Percentiles rank a stretch among this genome's conserved stretches.
Evolutionary conservation across 805 yeast genomes (phyloP).

Genomic region (Sugiyamaella marilandica): DNA sequence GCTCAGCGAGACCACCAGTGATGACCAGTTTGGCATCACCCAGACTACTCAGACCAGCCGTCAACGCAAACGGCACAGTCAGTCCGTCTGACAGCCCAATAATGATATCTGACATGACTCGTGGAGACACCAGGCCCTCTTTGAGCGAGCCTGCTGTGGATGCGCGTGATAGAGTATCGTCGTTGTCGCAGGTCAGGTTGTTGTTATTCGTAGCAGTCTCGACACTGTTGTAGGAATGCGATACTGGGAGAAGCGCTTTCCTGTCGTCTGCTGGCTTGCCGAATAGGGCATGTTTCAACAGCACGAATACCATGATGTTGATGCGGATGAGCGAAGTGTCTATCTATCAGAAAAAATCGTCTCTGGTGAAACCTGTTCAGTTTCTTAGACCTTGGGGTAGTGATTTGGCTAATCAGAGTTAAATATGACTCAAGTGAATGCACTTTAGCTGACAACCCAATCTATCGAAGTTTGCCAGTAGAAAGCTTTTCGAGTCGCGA

Average conservation of each 20-base stretch:
- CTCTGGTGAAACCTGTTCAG: too few relatives aligned
- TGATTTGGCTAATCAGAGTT: too few relatives aligned
- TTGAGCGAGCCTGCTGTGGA: slow-evolving; percentile 14
- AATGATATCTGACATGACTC: slow-evolving; percentile 89
- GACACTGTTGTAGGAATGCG: slow-evolving; percentile 22
- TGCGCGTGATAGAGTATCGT: slow-evolving; percentile 15
- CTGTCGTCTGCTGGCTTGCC: slow-evolving; percentile 21
- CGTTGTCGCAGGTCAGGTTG: slow-evolving; percentile 10
- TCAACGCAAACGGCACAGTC: slow-evolving; percentile 97
- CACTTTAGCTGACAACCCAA: too few relatives aligned
- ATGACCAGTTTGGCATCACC: slow-evolving; percentile 89
- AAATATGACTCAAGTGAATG: too few relatives aligned
- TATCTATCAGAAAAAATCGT: neutral
- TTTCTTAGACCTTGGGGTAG: too few relatives aligned
- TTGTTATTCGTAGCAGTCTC: slow-evolving; percentile 3
- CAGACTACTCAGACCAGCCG: slow-evolving; percentile 89
- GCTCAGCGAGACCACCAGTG: slow-evolving; percentile 97
- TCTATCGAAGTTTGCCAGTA: too few relatives aligned
- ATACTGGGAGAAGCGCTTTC: slow-evolving; percentile 30
- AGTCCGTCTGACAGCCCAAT: slow-evolving; percentile 94
- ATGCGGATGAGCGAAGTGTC: neutral
- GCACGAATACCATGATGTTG: slow-evolving; percentile 29
- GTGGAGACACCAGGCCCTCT: slow-evolving; percentile 45
- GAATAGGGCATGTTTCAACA: slow-evolving; percentile 28
- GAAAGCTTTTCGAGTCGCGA: too few relatives aligned